Base-by-base conservation (phyloP, 805 yeast species). In the Saccharomyces jurei region DNA sequence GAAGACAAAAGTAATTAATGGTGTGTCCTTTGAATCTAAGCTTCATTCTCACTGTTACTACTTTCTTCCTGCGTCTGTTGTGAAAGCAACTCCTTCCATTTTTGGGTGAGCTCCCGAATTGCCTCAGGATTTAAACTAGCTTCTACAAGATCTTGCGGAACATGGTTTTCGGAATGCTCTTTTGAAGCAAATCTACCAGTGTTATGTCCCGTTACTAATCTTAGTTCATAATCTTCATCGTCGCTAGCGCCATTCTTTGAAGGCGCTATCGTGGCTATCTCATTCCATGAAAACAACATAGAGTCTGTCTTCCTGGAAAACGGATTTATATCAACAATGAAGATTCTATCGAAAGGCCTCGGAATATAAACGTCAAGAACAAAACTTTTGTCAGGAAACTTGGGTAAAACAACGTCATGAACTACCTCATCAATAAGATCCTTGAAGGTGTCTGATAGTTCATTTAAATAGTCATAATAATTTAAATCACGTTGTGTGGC, bases 101-200 rank as follows among this genome's bases (percentile, higher is more conserved):
- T 76, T 55, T 75, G 75, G 0, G 87, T 82, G 58, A 87, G 71
- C 51, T 86, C 90, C 11, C 81, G 83, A 79, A 89, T 84, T 0
- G 86, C 79, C 22, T 77, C 75, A 0, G 91, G 79, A 60, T 86
- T 83, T 61, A 82, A 63, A 32, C 87, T 77, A 1, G 97, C 96
- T 66, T 89, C 94, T 3, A 94, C 86, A 22, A 94, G 82, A 63
- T 94, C 99, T 52, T 80, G 77, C 0, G 99, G 99, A 2, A 94
- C 96, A 63, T 88, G 91, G 67, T 84, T 89, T 62, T 92, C 96
- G 1, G 96, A 81, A 65, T 89, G 92, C 50, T 89, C 96, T 59
- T 86, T 88, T 0, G 82, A 71, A 0, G 89, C 85, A 73, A 90
- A 90, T 30, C 92, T 74, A 0, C 89, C 87, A 6, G 87, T 73